Evolutionary conservation across 106 monocot species (phyloP), one percentile per base, ranked within the genome.

Genomic region (Posidonia australis): DNA sequence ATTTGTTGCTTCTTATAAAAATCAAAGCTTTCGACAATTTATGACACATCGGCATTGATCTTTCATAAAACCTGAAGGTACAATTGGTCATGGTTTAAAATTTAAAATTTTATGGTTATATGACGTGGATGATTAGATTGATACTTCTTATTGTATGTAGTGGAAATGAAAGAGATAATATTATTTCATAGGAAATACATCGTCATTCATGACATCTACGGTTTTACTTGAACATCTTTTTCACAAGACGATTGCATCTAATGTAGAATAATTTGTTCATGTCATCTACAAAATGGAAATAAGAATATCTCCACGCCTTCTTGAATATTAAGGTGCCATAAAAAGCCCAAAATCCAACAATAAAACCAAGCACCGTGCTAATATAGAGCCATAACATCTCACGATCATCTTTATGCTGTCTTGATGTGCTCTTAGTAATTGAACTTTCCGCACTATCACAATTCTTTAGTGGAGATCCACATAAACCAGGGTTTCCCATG

Each of bases 401-500:
- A 44, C 14, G 43, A 1, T 19, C 56, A 42, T 42, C 61, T 13
- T 23, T 10, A 28, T 21, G 10, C 13, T 58, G 9, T 10, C 57
- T 13, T 1, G 18, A 1, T 25, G 13, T 28, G 16, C 19, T 21
- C 0, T 10, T 5, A 44, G 5, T 44, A 22, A 4, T 19, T 49
- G 16, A 11, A 11, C 5, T 19, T 0, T 11, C 9, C 11, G 5
- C 17, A 26, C 44, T 14, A 1, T 23, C 29, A 14, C 66, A 66
- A 51, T 10, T 30, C 44, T 52, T 20, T 21, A 66, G 12, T 31
- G 51, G 66, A 10, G 24, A 3, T 0, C 81, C 81, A 55, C 77
- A 81, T 3, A 81, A 72, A 24, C 46, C 9, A 27, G 24, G 13
- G 24, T 81, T 81, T 10, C 73, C 77, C 4, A 54, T 21, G 44